Percentiles rank a stretch among this genome's conserved stretches.
phyloP scores from a whole-genome alignment of 2,329 filamentous ascomycete species.

The Calonectria fujianensis region DNA sequence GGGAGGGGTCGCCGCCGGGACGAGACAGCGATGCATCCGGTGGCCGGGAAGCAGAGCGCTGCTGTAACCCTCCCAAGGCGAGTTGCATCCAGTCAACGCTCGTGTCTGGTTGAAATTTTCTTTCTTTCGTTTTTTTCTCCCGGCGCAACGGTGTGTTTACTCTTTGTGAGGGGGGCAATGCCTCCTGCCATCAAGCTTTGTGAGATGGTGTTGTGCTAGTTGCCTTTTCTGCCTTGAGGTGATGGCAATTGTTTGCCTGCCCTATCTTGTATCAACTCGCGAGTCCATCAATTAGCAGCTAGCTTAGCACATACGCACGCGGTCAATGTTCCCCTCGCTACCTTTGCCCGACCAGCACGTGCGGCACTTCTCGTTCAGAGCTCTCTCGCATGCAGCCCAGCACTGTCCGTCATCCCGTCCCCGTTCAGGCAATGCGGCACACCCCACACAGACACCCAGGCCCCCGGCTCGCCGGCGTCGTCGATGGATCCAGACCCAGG shows the following conservation, averaged over 20 bases:
- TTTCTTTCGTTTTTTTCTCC: not conserved
- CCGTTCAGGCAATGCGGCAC: slow-evolving; percentile 27
- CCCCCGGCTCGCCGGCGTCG: slow-evolving; percentile 16
- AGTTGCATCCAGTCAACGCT: not conserved
- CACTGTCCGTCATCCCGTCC: slow-evolving; percentile 26
- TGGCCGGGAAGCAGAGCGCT: slow-evolving; percentile 9
- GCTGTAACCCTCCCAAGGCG: slow-evolving; percentile 33
- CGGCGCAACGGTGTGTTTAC: slow-evolving; percentile 7
- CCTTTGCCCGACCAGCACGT: slow-evolving; percentile 4
- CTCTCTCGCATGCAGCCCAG: slow-evolving; percentile 17
- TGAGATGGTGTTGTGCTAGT: slow-evolving; percentile 2
- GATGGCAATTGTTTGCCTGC: not conserved
- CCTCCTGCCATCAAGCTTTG: not conserved
- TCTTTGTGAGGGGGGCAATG: not conserved
- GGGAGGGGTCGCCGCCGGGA: not conserved
- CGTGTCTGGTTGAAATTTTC: slow-evolving; percentile 7
- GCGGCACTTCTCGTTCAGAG: slow-evolving; percentile 4
- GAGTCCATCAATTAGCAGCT: not conserved
- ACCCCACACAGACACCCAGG: slow-evolving; percentile 20
- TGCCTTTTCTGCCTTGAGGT: not conserved
- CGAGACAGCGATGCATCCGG: slow-evolving; percentile 31
- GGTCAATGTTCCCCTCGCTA: not conserved
- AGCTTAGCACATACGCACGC: not conserved
- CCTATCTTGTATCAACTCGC: not conserved
- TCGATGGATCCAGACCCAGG: slow-evolving; percentile 38